Evolutionary conservation across 768 basidiomycete species (phyloP).

Genomic region (Pisolithus tinctorius): DNA sequence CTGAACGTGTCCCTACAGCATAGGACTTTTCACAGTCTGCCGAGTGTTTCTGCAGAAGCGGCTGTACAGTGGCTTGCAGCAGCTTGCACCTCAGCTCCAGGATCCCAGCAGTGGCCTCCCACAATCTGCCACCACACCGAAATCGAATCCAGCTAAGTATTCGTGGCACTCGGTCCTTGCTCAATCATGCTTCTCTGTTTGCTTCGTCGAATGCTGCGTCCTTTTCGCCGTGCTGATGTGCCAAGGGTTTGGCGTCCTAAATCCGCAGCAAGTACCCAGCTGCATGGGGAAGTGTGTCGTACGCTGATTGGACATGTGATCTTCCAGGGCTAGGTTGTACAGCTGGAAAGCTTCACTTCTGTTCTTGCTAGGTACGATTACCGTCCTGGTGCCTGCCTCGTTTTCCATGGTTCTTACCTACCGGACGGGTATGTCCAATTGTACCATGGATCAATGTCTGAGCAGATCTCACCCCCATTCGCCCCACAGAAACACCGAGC

Average conservation of each 20-base stretch:
- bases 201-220: constrained; percentile 69
- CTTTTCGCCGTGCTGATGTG: constrained; percentile 67
- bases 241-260: constrained; percentile 55
- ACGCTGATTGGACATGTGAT: not conserved
- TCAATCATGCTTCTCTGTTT: constrained; percentile 55
- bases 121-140: constrained; percentile 16
- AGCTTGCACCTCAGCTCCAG: constrained; percentile 32
- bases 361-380: constrained; percentile 51
- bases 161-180: constrained; percentile 51
- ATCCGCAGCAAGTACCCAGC: constrained; percentile 40
- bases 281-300: not conserved
- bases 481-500: constrained; percentile 16
- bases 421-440: constrained; percentile 22
- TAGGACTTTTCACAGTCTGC: constrained; percentile 48
- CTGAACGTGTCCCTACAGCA: constrained; percentile 25
- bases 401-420: constrained; percentile 52
- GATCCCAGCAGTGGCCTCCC: constrained; percentile 13
- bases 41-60: constrained; percentile 51
- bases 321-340: constrained; percentile 48
- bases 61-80: constrained; percentile 54
- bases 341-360: constrained; percentile 67
- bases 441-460: not conserved
- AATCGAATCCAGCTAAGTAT: constrained; percentile 10
- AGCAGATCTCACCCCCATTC: not conserved
- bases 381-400: constrained; percentile 62